These are phyloP conservation scores for Auriscalpium microsporum DNA, from an alignment of 768 basidiomycete species.

Conservation along the genomic window DNA sequence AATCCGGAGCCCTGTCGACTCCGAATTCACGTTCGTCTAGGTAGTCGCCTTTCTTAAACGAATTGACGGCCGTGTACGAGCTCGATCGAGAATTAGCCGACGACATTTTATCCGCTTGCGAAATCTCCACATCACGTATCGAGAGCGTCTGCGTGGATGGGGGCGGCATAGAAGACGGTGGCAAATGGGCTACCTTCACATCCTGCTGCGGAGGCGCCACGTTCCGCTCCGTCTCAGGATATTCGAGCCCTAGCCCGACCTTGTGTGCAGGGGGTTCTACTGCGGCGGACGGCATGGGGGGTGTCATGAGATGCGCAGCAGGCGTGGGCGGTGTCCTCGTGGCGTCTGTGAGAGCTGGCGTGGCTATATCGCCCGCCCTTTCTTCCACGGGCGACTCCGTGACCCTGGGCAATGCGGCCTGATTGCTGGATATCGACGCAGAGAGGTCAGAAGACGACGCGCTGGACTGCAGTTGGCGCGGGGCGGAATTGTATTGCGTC, in stretches of 20 bases:
- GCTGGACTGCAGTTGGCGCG: not conserved
- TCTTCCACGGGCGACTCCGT: not conserved
- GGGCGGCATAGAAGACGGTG: too few species aligned
- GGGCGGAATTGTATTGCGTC: not conserved
- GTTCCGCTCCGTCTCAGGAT: too few species aligned
- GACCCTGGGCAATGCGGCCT: not conserved
- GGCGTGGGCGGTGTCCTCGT: not conserved
- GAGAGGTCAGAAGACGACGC: conserved; percentile 6
- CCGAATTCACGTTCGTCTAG: conserved; percentile 22
- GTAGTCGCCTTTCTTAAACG: conserved; percentile 14
- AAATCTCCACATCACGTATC: not conserved
- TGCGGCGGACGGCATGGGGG: not conserved
- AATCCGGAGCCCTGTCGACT: conserved; percentile 14
- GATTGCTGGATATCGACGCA: not conserved
- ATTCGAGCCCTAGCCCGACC: too few species aligned
- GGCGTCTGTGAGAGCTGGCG: not conserved
- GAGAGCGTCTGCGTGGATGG: not conserved
- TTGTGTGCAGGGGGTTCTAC: too few species aligned
- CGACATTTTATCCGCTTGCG: not conserved
- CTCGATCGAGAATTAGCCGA: conserved; percentile 2
- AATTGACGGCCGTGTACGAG: conserved; percentile 3
- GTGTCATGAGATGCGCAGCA: not conserved
- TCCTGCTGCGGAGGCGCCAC: too few species aligned
- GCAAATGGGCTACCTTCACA: too few species aligned
- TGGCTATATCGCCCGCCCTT: not conserved